Base-by-base conservation (phyloP, 2,329 filamentous ascomycete genomes). In the Stenocarpella maydis region DNA sequence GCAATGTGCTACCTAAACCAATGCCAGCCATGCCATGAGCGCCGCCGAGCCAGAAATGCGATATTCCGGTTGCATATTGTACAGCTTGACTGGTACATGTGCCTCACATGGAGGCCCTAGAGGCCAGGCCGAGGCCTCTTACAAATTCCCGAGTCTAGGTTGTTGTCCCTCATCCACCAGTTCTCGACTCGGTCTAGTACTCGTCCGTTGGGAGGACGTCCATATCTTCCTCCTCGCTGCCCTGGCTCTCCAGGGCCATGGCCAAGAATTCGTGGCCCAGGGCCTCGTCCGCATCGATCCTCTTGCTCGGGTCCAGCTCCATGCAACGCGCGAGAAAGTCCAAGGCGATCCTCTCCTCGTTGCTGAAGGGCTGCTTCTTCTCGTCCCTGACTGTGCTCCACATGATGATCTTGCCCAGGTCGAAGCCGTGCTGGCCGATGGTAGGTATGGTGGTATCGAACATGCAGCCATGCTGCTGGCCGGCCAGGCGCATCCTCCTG, bases 391-490 rank as follows among this genome's bases (percentile, higher is more conserved):
- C 93, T 31, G 94, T 97, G 76, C 94, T 96, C 96, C 96, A 99
- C 60, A 97, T 85, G 72, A 99, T 91, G 74, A 99, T 96, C 82
- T 97, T 96, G 80, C 97, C 94, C 75, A 97, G 90, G 6, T 88
- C 90, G 78, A 97, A 97, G 0, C 96, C 96, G 52, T 90, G 88
- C 73, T 92, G 90, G 52, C 93, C 93, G 74, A 99, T 92, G 1
- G 93, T 98, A 1, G 95, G 95, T 69, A 99, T 94, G 70, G 89
- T 97, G 0, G 93, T 96, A 80, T 99, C 94, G 72, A 98, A 94
- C 69, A 97, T 90, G 75, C 95, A 93, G 1, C 96, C 96, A 77
- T 99, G 96, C 63, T 97, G 84, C 21, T 94, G 84, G 0, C 93
- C 94, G 3, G 92, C 92, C 41, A 88, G 84, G 77, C 91, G 92